Conservation (phyloP, 352 stramenopile genomes). For the Phytophthora sp. region DNA sequence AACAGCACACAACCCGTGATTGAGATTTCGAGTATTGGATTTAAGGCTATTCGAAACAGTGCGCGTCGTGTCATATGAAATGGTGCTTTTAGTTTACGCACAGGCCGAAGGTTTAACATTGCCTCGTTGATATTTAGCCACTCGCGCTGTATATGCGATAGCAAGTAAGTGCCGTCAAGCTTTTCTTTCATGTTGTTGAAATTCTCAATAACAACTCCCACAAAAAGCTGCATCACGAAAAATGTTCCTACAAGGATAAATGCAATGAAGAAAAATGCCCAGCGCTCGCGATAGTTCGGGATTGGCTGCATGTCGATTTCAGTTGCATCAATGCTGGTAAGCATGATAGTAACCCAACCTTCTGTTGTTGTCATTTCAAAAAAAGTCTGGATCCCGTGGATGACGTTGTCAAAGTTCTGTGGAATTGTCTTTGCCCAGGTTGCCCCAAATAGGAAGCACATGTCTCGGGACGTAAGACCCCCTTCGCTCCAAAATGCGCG, state of each 20-base stretch:
- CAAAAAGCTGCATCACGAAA: constrained; percentile 94
- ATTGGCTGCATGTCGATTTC: constrained; percentile 93
- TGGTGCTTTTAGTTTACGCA: constrained; percentile 49
- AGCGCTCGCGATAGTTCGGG: constrained; percentile 68
- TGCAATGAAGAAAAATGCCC: constrained; percentile 87
- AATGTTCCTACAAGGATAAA: constrained; percentile 93
- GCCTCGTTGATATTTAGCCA: constrained; percentile 73
- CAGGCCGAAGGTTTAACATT: constrained; percentile 55
- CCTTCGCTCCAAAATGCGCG: constrained; percentile 13
- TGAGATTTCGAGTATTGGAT: constrained; percentile 70
- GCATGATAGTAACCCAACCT: constrained; percentile 90
- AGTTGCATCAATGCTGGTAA: constrained; percentile 83
- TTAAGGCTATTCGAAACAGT: constrained; percentile 47
- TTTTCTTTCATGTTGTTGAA: constrained; percentile 88
- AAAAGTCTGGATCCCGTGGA: constrained; percentile 67
- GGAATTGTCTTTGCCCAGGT: constrained; percentile 54
- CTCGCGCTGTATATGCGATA: constrained; percentile 74
- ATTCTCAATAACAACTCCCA: constrained; percentile 94
- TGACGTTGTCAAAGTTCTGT: constrained; percentile 87
- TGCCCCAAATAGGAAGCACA: constrained; percentile 52
- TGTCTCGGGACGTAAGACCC: constrained; percentile 43
- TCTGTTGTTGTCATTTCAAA: constrained; percentile 94
- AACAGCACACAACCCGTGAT: constrained; percentile 88
- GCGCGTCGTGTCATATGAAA: constrained; percentile 42
- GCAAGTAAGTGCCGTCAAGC: constrained; percentile 64